Conservation (phyloP, 176 grass and related monocot genomes). For the Areca catechu region DNA sequence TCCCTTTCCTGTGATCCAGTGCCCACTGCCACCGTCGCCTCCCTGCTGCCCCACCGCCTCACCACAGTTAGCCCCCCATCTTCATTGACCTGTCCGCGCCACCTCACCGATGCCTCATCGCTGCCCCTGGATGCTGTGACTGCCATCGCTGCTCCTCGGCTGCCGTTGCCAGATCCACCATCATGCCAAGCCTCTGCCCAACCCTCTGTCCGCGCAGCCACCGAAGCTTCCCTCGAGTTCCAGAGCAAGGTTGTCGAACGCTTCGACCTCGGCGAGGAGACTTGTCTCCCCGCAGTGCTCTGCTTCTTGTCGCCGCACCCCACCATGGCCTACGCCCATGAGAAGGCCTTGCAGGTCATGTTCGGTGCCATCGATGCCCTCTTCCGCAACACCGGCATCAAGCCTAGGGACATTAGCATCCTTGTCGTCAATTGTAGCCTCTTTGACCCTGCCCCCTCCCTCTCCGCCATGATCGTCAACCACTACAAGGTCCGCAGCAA, state of each 20-base stretch:
- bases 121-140: too few species aligned
- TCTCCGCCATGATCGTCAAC: constrained; percentile 55
- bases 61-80: too few species aligned
- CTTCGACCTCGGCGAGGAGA: constrained; percentile 33
- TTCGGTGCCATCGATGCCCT: constrained; percentile 37
- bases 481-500: constrained; percentile 39
- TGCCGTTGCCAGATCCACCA: too few species aligned
- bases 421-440: constrained; percentile 53
- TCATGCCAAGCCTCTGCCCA: too few species aligned
- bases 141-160: too few species aligned
- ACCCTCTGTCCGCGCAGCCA: too few species aligned
- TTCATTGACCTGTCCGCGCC: too few species aligned
- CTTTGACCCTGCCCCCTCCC: constrained; percentile 38
- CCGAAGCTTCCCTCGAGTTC: constrained; percentile 22
- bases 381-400: constrained; percentile 22
- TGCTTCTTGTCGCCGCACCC: constrained; percentile 16
- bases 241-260: constrained; percentile 35
- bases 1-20: too few species aligned
- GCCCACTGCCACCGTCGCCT: too few species aligned
- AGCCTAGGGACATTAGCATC: constrained; percentile 31
- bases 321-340: constrained; percentile 26
- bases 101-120: too few species aligned
- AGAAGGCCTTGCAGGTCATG: constrained; percentile 41
- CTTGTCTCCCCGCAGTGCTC: constrained; percentile 19
- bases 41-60: too few species aligned